Base-by-base conservation (phyloP, 1,284 basidiomycete genomes). In the Bondarzewia mesenterica region DNA sequence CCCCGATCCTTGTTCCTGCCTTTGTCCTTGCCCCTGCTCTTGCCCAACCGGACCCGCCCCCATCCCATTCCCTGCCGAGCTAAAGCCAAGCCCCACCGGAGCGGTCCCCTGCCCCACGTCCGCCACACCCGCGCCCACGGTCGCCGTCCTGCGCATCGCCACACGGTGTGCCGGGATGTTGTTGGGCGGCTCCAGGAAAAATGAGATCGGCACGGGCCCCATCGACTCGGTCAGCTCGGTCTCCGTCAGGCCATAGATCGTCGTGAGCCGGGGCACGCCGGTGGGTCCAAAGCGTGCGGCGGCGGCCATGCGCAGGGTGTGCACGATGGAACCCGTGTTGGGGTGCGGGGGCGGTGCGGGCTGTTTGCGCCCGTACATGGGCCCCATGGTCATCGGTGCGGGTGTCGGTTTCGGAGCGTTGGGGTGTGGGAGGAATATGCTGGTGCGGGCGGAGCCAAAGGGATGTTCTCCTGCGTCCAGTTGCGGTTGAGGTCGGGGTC, bases 351-450 rank as follows among this genome's bases (percentile, higher is more conserved):
- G n/a, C 14, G 50, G 47, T 7, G 50, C 21, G 5, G 47, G 46
- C 26, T 59, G 56, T 47, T 62, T 50, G 36, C 73, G 71, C 51
- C 78, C 75, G 59, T 81, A 84, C 76, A 83, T 76, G 0, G 82
- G 80, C 0, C 80, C 80, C 26, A 64, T 57, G 10, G 71, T 64
- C 15, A 64, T 50, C 1, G 42, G 42, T 5, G 14, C 26, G 12
- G 62, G 55, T 1, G 69, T 59, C 0, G 79, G 72, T 45, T 80
- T 83, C 0, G 85, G 85, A 1, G 85, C 85, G 57, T 82, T 81
- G 0, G 84, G 85, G 57, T 87, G 84, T 0, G 85, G 85, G 15
- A 81, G 68, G 62, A 85, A 88, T 20, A 82, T 60, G 46, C 73
- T 80, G 36, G 68, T 70, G 16, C 74, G 71, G 5, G 59, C 45